A percentile compares a stretch with the other conserved stretches of the same genome.
Conservation (phyloP, 2,329 filamentous ascomycete genomes). For the Aspergillus japonicus region DNA sequence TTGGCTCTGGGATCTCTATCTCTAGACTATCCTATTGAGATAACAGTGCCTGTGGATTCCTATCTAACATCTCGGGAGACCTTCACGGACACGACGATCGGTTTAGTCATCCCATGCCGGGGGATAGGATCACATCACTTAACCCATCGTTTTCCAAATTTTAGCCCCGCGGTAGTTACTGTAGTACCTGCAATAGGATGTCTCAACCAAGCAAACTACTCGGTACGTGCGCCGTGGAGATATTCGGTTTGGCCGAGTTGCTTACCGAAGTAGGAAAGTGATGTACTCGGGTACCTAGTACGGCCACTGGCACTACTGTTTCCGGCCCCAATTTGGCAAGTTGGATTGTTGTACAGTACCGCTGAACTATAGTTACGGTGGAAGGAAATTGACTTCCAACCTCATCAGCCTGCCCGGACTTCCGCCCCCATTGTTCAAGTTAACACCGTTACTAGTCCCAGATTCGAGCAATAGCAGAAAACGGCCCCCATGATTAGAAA, state of each 20-base stretch:
- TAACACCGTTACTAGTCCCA: background rate
- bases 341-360: too few relatives aligned
- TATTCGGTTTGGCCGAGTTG: background rate
- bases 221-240: too few relatives aligned
- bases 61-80: constrained; percentile 1
- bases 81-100: constrained; percentile 2
- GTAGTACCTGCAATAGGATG: too few relatives aligned
- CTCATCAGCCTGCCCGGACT: background rate
- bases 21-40: background rate
- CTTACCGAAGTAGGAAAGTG: background rate
- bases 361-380: too few relatives aligned
- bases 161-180: too few relatives aligned
- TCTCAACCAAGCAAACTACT: too few relatives aligned
- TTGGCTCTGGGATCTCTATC: background rate
- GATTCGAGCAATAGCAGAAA: background rate
- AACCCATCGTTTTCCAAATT: background rate
- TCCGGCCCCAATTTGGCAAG: background rate
- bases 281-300: too few relatives aligned
- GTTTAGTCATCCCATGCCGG: background rate
- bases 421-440: background rate
- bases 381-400: too few relatives aligned
- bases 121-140: background rate
- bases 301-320: background rate
- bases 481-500: constrained; percentile 1
- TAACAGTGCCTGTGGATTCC: background rate